Conservation (phyloP, 108 stramenopile genomes). For the Nannochloropsis granulata region DNA sequence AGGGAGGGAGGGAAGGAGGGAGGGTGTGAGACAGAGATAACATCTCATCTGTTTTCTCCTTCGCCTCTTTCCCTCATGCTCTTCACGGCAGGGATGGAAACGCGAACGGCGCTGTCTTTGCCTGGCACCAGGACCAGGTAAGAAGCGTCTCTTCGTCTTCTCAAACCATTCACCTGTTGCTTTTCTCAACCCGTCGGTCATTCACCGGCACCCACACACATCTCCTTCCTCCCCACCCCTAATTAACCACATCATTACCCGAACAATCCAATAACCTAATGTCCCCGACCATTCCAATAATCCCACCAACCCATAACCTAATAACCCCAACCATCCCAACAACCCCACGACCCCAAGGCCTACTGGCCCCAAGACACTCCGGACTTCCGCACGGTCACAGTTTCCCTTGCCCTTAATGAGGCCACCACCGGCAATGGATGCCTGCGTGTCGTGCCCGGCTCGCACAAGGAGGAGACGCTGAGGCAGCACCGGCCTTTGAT, state of each 20-base stretch:
- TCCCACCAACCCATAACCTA: too few relatives aligned
- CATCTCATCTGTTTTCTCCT: too few relatives aligned
- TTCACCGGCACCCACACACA: too few relatives aligned
- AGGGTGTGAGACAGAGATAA: background rate
- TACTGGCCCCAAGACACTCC: slow-evolving; percentile 31
- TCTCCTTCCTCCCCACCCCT: too few relatives aligned
- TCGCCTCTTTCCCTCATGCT: background rate
- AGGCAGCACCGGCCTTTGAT: background rate
- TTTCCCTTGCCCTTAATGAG: slow-evolving; percentile 47
- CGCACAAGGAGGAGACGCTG: slow-evolving; percentile 22
- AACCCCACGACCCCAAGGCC: slow-evolving; percentile 34
- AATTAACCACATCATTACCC: too few relatives aligned
- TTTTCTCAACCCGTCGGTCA: too few relatives aligned
- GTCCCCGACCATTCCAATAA: too few relatives aligned
- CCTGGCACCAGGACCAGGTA: slow-evolving; percentile 32
- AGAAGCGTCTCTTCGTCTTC: slow-evolving; percentile 3
- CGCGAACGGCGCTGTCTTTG: slow-evolving; percentile 12
- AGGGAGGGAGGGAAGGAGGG: background rate
- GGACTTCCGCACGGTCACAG: slow-evolving; percentile 39
- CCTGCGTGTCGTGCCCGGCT: slow-evolving; percentile 44
- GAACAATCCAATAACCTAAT: too few relatives aligned
- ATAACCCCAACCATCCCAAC: too few relatives aligned
- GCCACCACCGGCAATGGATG: slow-evolving; percentile 47
- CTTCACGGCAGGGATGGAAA: background rate
- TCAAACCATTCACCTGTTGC: too few relatives aligned